These are phyloP conservation scores for Talaromyces sp. DNA, from an alignment of 2,329 filamentous ascomycete species.

Conservation along the genomic window DNA sequence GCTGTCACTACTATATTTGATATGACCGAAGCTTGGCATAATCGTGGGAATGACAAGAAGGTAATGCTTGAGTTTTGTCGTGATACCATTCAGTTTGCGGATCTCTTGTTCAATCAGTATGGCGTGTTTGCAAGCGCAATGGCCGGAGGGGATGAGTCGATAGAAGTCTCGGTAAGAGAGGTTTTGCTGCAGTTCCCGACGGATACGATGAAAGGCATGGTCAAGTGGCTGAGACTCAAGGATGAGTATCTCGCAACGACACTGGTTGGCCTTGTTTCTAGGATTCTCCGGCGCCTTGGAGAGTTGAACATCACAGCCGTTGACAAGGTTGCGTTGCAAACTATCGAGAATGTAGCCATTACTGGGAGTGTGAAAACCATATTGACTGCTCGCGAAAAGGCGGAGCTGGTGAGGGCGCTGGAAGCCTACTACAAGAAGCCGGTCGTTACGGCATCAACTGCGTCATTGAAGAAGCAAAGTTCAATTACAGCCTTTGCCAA, in stretches of 20 bases:
- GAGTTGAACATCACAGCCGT: slow-evolving; percentile 68
- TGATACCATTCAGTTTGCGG: slow-evolving; percentile 90
- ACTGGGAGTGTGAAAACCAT: slow-evolving; percentile 67
- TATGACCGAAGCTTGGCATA: slow-evolving; percentile 79
- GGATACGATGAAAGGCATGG: slow-evolving; percentile 62
- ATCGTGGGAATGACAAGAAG: slow-evolving; percentile 61
- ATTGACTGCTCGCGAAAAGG: slow-evolving; percentile 74
- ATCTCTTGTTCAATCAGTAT: slow-evolving; percentile 78
- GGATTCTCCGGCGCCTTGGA: slow-evolving; percentile 76
- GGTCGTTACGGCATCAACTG: slow-evolving; percentile 38
- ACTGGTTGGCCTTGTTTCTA: slow-evolving; percentile 75
- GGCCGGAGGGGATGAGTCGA: slow-evolving; percentile 39
- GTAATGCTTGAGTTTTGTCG: slow-evolving; percentile 90
- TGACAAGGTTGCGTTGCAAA: slow-evolving; percentile 58
- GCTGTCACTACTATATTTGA: slow-evolving; percentile 75
- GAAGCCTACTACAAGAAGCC: slow-evolving; percentile 49
- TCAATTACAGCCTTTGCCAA: slow-evolving; percentile 37
- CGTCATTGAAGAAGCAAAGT: slow-evolving; percentile 40
- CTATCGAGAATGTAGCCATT: slow-evolving; percentile 53
- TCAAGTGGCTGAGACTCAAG: slow-evolving; percentile 83
- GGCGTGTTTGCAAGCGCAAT: slow-evolving; percentile 73
- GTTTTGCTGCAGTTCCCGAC: slow-evolving; percentile 63
- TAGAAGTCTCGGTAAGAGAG: slow-evolving; percentile 40
- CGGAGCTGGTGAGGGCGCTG: slow-evolving; percentile 66
- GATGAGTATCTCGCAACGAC: slow-evolving; percentile 81